Evolutionary conservation across 1,284 basidiomycete species (phyloP).

Genomic region (Leccinum huronense): DNA sequence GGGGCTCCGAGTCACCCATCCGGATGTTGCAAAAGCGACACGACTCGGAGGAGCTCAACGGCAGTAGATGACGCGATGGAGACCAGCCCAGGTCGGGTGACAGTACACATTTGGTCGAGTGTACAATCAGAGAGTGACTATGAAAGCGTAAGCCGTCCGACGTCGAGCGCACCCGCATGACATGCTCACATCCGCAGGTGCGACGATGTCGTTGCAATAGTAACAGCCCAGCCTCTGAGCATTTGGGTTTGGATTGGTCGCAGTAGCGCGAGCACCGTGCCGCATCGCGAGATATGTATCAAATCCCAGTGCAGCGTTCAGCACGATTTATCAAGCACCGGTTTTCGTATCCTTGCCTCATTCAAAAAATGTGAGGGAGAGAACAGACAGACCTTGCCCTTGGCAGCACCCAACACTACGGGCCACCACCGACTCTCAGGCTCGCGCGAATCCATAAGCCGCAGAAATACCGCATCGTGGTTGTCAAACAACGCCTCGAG

Average conservation of each 20-base stretch:
- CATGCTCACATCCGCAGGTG: slow-evolving; percentile 81
- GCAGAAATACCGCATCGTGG: slow-evolving; percentile 87
- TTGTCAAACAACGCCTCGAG: slow-evolving; percentile 78
- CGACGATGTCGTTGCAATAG: slow-evolving; percentile 98
- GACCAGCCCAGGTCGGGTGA: slow-evolving; percentile 94
- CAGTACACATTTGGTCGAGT: slow-evolving; percentile 99
- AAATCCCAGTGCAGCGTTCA: slow-evolving; percentile 95
- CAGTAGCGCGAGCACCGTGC: slow-evolving; percentile 67
- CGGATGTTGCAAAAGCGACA: slow-evolving; percentile 88
- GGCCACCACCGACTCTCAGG: slow-evolving; percentile 88
- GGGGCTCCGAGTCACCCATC: slow-evolving; percentile 68
- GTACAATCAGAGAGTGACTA: slow-evolving; percentile 93
- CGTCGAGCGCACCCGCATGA: neutral
- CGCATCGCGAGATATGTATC: slow-evolving; percentile 98
- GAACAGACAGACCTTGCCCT: slow-evolving; percentile 64
- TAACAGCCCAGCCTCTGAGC: slow-evolving; percentile 80
- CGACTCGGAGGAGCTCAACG: slow-evolving; percentile 76
- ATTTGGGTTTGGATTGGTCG: slow-evolving; percentile 26
- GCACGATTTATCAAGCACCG: slow-evolving; percentile 61
- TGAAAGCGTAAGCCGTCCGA: neutral
- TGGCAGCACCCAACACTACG: slow-evolving; percentile 80
- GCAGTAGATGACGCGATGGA: slow-evolving; percentile 89
- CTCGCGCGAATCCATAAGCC: slow-evolving; percentile 91
- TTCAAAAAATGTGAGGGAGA: neutral
- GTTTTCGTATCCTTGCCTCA: neutral